A percentile compares a stretch with the other conserved stretches of the same genome.
phyloP scores from a whole-genome alignment of 176 grass and related monocot species.

The Leersia perrieri region DNA sequence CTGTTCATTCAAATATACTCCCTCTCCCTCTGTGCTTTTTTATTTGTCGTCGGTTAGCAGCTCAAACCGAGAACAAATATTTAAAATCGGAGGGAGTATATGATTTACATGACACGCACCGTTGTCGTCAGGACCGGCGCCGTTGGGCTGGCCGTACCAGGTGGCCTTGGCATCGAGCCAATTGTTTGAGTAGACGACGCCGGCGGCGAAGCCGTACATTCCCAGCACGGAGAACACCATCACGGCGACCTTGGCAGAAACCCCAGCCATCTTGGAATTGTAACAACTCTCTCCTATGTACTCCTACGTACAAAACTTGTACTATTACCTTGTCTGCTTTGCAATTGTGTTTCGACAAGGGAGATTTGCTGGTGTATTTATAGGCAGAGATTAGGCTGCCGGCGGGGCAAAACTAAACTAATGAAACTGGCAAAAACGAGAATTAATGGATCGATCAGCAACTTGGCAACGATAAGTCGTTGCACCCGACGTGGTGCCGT shows the following conservation, averaged over 20 bases:
- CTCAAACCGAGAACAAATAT: too few species aligned
- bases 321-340: background rate
- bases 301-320: background rate
- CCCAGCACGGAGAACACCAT: background rate
- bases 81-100: too few species aligned
- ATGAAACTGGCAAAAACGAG: too few species aligned
- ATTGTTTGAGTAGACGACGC: slow-evolving; percentile 5
- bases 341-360: background rate
- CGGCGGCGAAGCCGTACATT: background rate
- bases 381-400: background rate
- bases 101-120: slow-evolving; percentile 17
- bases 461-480: background rate
- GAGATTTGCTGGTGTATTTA: background rate
- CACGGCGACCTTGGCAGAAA: background rate
- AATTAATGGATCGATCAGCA: background rate
- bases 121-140: slow-evolving; percentile 54
- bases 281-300: background rate
- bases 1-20: too few species aligned
- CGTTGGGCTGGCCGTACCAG: slow-evolving; percentile 59
- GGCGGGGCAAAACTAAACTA: too few species aligned
- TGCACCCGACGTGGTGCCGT: background rate
- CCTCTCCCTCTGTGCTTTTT: too few species aligned
- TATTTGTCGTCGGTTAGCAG: too few species aligned
- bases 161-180: slow-evolving; percentile 46
- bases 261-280: background rate